These are phyloP conservation scores for Penicillium chermesinum DNA, from an alignment of 495 filamentous ascomycete genomes.

Conservation along the genomic window DNA sequence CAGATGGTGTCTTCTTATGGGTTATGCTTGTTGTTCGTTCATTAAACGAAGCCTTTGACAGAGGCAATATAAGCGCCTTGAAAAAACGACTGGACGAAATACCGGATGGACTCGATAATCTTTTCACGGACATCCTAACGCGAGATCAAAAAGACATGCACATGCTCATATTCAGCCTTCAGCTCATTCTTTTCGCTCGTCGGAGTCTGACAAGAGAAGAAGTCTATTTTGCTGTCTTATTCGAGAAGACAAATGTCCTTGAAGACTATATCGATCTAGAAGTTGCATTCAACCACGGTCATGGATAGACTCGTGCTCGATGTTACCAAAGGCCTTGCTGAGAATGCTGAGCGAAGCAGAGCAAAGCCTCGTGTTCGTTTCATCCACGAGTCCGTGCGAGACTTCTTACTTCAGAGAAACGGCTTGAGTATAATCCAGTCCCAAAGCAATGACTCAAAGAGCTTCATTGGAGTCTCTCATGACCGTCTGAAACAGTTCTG, in stretches of 20 bases:
- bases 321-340: conserved; percentile 41
- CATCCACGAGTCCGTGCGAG: conserved; percentile 46
- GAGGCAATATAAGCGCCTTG: conserved; percentile 15
- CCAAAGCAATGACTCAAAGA: too few relatives aligned
- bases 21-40: conserved; percentile 42
- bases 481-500: too few relatives aligned
- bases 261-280: conserved; percentile 13
- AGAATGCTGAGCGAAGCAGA: conserved; percentile 27
- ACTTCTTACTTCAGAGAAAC: too few relatives aligned
- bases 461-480: too few relatives aligned
- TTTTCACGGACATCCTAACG: conserved; percentile 37
- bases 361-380: conserved; percentile 35
- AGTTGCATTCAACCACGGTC: neutral
- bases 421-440: too few relatives aligned
- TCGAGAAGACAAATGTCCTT: conserved; percentile 10
- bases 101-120: conserved; percentile 27
- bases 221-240: conserved; percentile 28
- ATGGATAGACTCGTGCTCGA: conserved; percentile 25
- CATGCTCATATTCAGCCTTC: conserved; percentile 27
- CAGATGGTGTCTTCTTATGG: conserved; percentile 47
- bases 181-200: conserved; percentile 35
- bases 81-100: conserved; percentile 27
- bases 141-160: conserved; percentile 24
- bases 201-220: conserved; percentile 25
- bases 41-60: conserved; percentile 33